Evolutionary conservation across 768 basidiomycete genomes (phyloP).

Genomic region (Gelatoporia subvermispora): DNA sequence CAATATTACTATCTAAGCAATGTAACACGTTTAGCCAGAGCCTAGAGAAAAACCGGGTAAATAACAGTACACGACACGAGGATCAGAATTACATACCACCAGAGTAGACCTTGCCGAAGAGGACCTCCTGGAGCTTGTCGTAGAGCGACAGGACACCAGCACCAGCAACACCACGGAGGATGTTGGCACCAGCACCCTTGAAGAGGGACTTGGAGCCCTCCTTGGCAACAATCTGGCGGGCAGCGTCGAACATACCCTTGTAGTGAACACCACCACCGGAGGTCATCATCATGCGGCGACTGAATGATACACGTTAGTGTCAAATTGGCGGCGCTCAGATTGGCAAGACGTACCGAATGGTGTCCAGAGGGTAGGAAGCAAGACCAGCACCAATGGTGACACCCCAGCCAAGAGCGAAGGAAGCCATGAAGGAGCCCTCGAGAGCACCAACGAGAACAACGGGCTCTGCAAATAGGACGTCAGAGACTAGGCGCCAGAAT

Average conservation of each 20-base stretch:
- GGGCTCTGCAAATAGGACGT: constrained; percentile 56
- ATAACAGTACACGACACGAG: background rate
- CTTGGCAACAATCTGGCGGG: constrained; percentile 89
- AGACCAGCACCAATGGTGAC: constrained; percentile 99
- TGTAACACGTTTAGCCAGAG: constrained; percentile 36
- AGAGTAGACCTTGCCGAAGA: constrained; percentile 99
- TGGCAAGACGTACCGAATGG: constrained; percentile 60
- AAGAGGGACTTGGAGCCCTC: constrained; percentile 95
- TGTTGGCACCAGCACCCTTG: constrained; percentile 95
- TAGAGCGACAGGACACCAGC: constrained; percentile 99
- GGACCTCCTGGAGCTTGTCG: constrained; percentile 93
- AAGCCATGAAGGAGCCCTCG: constrained; percentile 94
- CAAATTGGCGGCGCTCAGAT: constrained; percentile 14
- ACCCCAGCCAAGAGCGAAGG: constrained; percentile 97
- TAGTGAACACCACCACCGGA: constrained; percentile 94
- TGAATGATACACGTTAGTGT: constrained; percentile 29
- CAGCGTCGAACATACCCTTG: constrained; percentile 99
- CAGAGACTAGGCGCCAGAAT: constrained; percentile 1
- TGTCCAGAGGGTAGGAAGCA: constrained; percentile 93
- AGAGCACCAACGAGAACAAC: constrained; percentile 95
- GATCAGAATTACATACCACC: constrained; percentile 56
- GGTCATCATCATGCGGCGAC: constrained; percentile 99
- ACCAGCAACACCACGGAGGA: constrained; percentile 98
- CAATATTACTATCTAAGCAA: constrained; percentile 8
- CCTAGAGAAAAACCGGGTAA: constrained; percentile 17